These are phyloP conservation scores for Russula olivacea DNA, from an alignment of 768 basidiomycete genomes.

Conservation along the genomic window DNA sequence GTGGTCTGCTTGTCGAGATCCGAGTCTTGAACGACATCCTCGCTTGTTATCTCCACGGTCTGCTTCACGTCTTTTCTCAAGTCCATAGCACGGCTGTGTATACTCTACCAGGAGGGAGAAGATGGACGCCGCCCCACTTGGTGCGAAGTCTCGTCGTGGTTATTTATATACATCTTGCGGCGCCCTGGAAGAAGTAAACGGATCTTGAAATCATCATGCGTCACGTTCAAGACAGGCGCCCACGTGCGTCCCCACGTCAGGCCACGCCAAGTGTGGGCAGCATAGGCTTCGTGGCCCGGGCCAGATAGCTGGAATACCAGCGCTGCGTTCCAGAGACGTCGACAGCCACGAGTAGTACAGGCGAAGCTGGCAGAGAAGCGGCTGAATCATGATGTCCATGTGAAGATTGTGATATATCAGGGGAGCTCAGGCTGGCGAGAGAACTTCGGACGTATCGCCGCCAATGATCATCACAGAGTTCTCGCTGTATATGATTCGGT, in stretches of 20 bases:
- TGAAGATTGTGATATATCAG: background rate
- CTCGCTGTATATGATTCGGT: background rate
- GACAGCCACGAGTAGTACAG: background rate
- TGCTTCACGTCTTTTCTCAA: slow-evolving; percentile 1
- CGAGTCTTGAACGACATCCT: slow-evolving; percentile 7
- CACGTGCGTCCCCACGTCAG: slow-evolving; percentile 9
- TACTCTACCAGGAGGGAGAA: slow-evolving; percentile 4
- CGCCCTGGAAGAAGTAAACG: slow-evolving; percentile 1
- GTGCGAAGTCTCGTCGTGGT: background rate
- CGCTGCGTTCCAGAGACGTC: background rate
- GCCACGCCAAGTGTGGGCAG: background rate
- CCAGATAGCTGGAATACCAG: slow-evolving; percentile 3
- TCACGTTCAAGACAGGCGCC: background rate
- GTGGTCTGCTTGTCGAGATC: slow-evolving; percentile 3
- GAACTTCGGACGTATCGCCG: background rate
- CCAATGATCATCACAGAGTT: background rate
- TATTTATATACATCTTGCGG: slow-evolving; percentile 8
- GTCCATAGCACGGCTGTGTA: slow-evolving; percentile 1
- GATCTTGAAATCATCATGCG: background rate
- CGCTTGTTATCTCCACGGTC: background rate
- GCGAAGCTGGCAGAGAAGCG: background rate
- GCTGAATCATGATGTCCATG: background rate
- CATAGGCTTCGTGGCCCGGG: background rate
- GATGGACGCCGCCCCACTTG: background rate
- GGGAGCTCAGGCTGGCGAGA: background rate